Evolutionary conservation across 225 moss, liverwort and hornwort species (phyloP).

Genomic region (Sphagnum contortum): DNA sequence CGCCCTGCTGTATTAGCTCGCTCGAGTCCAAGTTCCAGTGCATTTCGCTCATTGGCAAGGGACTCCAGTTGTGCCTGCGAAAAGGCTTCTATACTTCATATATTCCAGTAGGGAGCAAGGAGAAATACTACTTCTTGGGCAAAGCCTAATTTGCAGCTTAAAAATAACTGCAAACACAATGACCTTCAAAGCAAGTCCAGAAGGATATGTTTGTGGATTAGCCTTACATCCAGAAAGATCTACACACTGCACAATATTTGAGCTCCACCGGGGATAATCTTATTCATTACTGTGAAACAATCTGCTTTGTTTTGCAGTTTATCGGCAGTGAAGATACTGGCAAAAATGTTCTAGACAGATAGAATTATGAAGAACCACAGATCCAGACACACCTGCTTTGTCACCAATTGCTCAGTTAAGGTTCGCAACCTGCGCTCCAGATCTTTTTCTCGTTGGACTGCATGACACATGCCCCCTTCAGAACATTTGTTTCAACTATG

Average conservation of each 20-base stretch:
- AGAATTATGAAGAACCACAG: too few species aligned
- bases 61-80: constrained; percentile 77
- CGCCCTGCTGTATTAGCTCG: constrained; percentile 56
- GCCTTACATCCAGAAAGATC: too few species aligned
- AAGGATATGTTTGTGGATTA: too few species aligned
- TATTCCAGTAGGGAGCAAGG: too few species aligned
- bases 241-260: not conserved
- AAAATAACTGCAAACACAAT: too few species aligned
- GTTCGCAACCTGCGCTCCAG: constrained; percentile 71
- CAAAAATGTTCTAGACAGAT: too few species aligned
- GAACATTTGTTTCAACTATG: not conserved
- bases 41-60: constrained; percentile 70
- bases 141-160: too few species aligned
- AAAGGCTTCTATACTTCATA: not conserved
- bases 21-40: constrained; percentile 63
- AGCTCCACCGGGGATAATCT: not conserved
- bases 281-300: not conserved
- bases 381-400: constrained; percentile 50
- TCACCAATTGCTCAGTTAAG: constrained; percentile 70
- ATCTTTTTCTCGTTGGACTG: constrained; percentile 87
- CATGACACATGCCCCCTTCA: constrained; percentile 5
- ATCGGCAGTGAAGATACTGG: too few species aligned
- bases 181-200: too few species aligned
- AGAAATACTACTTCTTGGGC: too few species aligned
- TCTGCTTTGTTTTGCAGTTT: too few species aligned